phyloP scores from a whole-genome alignment of 2,329 filamentous ascomycete genomes.

The Xylariaceae sp. region DNA sequence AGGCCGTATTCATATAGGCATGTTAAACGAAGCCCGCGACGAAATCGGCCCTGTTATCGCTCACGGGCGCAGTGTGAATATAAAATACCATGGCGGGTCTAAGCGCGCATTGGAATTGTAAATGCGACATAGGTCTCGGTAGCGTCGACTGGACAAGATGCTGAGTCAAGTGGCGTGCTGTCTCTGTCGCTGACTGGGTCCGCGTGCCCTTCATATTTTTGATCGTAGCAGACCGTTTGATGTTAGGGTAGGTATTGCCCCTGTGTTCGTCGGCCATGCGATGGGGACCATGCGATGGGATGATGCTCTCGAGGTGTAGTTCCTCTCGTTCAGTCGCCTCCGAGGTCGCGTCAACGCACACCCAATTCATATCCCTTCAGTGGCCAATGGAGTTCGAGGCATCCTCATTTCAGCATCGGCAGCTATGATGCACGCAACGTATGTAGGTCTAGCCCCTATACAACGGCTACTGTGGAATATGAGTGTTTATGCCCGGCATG shows the following conservation, averaged over 20 bases:
- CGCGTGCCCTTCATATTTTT: neutral
- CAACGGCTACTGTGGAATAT: conserved; percentile 8
- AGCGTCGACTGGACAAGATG: neutral
- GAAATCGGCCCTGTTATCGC: conserved; percentile 12
- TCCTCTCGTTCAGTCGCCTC: conserved; percentile 15
- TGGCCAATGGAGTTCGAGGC: conserved; percentile 8
- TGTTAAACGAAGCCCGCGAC: conserved; percentile 2
- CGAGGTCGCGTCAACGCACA: conserved; percentile 10
- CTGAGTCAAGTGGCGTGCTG: neutral
- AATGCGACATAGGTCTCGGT: conserved; percentile 5
- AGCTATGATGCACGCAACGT: conserved; percentile 12
- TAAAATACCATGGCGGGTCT: neutral
- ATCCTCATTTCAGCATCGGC: conserved; percentile 11
- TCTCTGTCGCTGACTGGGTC: conserved; percentile 1
- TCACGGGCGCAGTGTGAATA: conserved; percentile 3
- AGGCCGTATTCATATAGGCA: neutral
- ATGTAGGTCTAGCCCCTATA: conserved; percentile 2
- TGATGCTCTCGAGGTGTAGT: conserved; percentile 12
- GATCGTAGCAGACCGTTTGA: neutral
- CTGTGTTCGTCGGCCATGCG: neutral
- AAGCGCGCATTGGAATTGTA: conserved; percentile 14
- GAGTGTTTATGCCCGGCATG: conserved; percentile 4
- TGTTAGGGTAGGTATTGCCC: conserved; percentile 13
- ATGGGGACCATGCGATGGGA: neutral
- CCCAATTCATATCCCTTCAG: conserved; percentile 6